phyloP scores from a whole-genome alignment of 2,329 filamentous ascomycete genomes.

The Akanthomyces muscarius region DNA sequence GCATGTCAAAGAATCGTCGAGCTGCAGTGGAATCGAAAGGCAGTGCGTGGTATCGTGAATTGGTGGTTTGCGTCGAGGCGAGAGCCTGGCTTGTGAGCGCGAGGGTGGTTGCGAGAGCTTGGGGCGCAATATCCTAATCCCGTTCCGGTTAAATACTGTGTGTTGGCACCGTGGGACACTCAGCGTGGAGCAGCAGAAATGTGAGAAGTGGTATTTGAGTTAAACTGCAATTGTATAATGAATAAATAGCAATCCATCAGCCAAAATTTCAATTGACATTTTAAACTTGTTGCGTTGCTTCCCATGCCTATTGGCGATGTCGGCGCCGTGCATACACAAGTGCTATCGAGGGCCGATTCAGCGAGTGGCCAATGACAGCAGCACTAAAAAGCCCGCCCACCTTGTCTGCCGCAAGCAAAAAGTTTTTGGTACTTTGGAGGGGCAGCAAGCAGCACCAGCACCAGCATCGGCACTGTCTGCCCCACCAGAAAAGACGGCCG shows the following conservation, averaged over 20 bases:
- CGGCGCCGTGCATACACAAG: background rate
- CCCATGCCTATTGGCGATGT: background rate
- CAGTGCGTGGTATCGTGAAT: background rate
- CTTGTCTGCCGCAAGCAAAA: background rate
- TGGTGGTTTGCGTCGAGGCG: background rate
- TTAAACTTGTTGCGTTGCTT: background rate
- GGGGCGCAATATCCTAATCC: slow-evolving; percentile 17
- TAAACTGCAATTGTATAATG: no score
- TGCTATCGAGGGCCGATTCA: background rate
- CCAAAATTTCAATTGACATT: no score
- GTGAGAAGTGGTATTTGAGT: no score
- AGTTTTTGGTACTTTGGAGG: slow-evolving; percentile 20
- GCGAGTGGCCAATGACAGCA: background rate
- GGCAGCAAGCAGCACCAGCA: slow-evolving; percentile 14
- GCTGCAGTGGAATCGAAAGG: background rate
- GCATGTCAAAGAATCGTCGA: background rate
- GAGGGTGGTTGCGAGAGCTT: background rate
- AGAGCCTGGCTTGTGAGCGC: background rate
- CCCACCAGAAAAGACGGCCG: slow-evolving; percentile 25
- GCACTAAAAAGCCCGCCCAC: background rate
- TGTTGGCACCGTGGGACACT: no score
- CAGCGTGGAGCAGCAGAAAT: background rate
- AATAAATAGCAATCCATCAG: no score
- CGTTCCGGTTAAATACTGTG: slow-evolving; percentile 2
- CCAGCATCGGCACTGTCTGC: slow-evolving; percentile 10